A percentile compares a stretch with the other conserved stretches of the same genome.
Evolutionary conservation across 441 rosid species (phyloP).

Genomic region (Daphne laureola): DNA sequence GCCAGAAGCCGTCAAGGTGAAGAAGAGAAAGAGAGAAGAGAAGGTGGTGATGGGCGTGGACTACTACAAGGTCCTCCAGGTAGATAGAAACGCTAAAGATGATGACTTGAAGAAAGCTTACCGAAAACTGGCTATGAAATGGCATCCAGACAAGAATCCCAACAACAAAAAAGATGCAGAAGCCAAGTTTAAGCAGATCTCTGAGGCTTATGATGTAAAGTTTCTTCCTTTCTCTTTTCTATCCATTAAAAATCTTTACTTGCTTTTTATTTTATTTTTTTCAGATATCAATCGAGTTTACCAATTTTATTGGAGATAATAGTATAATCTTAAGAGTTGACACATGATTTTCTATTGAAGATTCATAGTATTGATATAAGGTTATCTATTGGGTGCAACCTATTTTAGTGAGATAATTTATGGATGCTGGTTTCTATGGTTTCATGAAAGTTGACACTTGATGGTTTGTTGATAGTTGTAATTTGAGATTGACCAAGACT

Average conservation of each 20-base stretch:
- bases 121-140: constrained; percentile 76
- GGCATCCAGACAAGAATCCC: constrained; percentile 17
- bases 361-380: neutral
- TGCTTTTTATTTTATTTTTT: neutral
- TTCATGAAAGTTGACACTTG: constrained; percentile 2
- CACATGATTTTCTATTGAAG: neutral
- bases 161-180: constrained; percentile 77
- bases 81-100: constrained; percentile 53
- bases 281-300: neutral
- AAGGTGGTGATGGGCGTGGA: constrained; percentile 51
- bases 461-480: neutral
- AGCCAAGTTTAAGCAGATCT: constrained; percentile 77
- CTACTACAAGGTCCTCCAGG: constrained; percentile 66
- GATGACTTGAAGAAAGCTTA: constrained; percentile 83
- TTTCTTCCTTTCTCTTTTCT: neutral
- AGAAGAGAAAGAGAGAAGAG: constrained; percentile 25
- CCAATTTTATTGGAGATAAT: neutral
- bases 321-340: neutral
- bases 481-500: no score
- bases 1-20: constrained; percentile 12
- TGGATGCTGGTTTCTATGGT: neutral
- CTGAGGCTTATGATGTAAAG: constrained; percentile 75
- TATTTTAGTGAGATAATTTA: neutral
- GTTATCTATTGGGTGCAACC: neutral
- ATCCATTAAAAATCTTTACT: constrained; percentile 2